phyloP scores from a whole-genome alignment of 305 asterid species.

The Rubia peregrina region DNA sequence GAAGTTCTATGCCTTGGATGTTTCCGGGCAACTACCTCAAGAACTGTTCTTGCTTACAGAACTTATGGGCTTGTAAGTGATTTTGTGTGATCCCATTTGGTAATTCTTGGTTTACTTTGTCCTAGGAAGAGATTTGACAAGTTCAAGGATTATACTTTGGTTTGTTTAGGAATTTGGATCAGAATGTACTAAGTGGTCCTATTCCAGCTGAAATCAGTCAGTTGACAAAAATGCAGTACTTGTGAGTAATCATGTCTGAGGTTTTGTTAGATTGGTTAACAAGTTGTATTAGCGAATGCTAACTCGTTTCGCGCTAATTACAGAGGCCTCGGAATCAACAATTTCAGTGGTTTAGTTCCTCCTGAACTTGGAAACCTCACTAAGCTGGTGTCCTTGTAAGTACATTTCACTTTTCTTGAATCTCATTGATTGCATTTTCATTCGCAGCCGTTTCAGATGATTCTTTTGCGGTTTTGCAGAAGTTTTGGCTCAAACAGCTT shows the following conservation, averaged over 20 bases:
- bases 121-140: not conserved
- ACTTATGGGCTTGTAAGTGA: slow-evolving; percentile 51
- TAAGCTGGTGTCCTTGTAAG: slow-evolving; percentile 42
- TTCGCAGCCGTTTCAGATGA: not conserved
- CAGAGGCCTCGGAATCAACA: slow-evolving; percentile 58
- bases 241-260: slow-evolving; percentile 31
- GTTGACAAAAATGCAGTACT: slow-evolving; percentile 51
- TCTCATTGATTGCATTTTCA: too few species aligned
- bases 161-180: slow-evolving; percentile 45
- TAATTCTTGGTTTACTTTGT: not conserved
- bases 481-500: slow-evolving; percentile 54
- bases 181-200: slow-evolving; percentile 54
- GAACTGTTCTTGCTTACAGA: slow-evolving; percentile 50
- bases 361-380: slow-evolving; percentile 45
- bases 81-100: not conserved
- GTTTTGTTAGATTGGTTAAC: not conserved
- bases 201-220: slow-evolving; percentile 51
- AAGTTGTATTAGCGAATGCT: not conserved
- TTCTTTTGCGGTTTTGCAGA: slow-evolving; percentile 20
- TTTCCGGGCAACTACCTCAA: slow-evolving; percentile 54
- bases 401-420: not conserved
- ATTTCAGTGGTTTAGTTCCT: slow-evolving; percentile 50
- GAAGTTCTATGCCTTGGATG: slow-evolving; percentile 60
- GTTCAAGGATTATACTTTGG: not conserved
- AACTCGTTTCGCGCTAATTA: not conserved